phyloP scores from a whole-genome alignment of 257 asterid species.

The Ophiorrhiza pumila region DNA sequence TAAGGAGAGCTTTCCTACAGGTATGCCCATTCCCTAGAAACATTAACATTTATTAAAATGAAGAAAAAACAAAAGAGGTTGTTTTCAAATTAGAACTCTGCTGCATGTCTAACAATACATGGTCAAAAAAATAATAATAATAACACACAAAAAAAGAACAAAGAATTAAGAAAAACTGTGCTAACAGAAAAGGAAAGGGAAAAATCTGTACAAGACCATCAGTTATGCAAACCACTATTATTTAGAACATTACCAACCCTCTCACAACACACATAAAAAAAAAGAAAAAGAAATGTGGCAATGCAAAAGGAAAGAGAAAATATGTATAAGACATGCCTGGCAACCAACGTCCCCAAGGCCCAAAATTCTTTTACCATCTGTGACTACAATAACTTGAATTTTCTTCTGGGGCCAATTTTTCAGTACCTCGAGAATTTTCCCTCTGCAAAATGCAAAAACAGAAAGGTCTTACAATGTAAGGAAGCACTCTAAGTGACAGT shows the following conservation, averaged over 20 bases:
- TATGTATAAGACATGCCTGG: constrained; percentile 48
- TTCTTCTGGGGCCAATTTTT: constrained; percentile 97
- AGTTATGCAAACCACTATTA: background rate
- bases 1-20: constrained; percentile 86
- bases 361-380: constrained; percentile 95
- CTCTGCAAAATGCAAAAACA: constrained; percentile 50
- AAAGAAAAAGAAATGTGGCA: background rate
- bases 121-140: too few species aligned
- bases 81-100: background rate
- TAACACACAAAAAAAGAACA: too few species aligned
- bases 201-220: too few species aligned
- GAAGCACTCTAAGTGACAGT: constrained; percentile 13
- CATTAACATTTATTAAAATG: constrained; percentile 21
- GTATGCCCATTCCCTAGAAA: constrained; percentile 96
- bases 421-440: constrained; percentile 87
- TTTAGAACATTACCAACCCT: background rate
- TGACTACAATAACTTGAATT: constrained; percentile 94
- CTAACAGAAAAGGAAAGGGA: background rate
- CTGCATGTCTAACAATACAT: background rate
- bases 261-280: too few species aligned
- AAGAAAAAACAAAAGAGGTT: too few species aligned
- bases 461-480: constrained; percentile 18
- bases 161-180: background rate
- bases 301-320: constrained; percentile 1
- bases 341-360: constrained; percentile 99